These are phyloP conservation scores for Pseudocercospora pini-densiflorae DNA, from an alignment of 2,329 filamentous ascomycete genomes.

Conservation along the genomic window DNA sequence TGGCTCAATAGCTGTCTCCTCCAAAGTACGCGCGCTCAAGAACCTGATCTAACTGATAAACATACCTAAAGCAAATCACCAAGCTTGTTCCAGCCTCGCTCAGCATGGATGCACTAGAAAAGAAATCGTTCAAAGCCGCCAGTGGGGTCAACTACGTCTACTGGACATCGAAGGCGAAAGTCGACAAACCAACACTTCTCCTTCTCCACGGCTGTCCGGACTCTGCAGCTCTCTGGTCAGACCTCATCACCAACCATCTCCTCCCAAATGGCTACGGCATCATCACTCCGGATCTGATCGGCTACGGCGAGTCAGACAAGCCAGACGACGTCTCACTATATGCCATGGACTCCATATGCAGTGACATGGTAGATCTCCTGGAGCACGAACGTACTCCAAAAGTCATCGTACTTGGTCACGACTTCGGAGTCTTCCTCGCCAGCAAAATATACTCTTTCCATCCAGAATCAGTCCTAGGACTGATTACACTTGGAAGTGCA, in stretches of 20 bases:
- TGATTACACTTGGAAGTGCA: constrained; percentile 49
- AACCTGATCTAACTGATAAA: no score
- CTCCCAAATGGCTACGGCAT: constrained; percentile 46
- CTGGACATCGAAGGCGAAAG: constrained; percentile 36
- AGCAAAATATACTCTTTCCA: constrained; percentile 50
- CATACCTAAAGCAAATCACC: no score
- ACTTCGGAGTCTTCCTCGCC: constrained; percentile 52
- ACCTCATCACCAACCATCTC: constrained; percentile 44
- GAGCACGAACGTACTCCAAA: constrained; percentile 37
- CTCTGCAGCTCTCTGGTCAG: constrained; percentile 48
- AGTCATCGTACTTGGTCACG: constrained; percentile 53
- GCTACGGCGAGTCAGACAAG: constrained; percentile 45
- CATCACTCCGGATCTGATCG: constrained; percentile 43
- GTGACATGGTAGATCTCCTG: constrained; percentile 47
- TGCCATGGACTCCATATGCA: constrained; percentile 38
- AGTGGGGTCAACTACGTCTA: constrained; percentile 45
- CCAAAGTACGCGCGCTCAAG: no score
- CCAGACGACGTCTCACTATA: constrained; percentile 44
- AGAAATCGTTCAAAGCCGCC: not conserved
- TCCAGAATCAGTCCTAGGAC: constrained; percentile 45
- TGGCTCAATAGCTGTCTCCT: no score
- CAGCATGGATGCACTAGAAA: no score
- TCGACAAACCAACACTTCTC: constrained; percentile 44
- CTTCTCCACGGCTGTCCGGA: constrained; percentile 56
- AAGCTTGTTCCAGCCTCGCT: no score